Percentiles rank a stretch among this genome's conserved stretches.
These are phyloP conservation scores for Cercospora sp. DNA, from an alignment of 2,329 filamentous ascomycete species.

Conservation along the genomic window DNA sequence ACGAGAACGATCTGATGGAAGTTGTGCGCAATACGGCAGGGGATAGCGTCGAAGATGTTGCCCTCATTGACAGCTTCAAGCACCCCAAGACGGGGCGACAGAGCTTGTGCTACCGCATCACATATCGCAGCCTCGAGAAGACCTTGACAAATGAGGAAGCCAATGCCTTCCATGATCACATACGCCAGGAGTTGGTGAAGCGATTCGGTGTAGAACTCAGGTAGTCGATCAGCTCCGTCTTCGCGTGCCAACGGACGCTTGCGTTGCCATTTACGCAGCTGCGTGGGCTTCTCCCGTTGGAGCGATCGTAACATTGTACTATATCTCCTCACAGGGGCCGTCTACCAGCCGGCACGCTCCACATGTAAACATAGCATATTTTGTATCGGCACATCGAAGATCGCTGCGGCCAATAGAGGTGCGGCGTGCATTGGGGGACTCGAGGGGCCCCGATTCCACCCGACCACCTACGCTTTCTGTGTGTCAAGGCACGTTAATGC, in stretches of 20 bases:
- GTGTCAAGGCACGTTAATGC: not conserved
- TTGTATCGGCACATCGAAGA: not conserved
- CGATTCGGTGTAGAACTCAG: conserved; percentile 78
- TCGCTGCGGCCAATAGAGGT: not conserved
- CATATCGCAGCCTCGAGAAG: conserved; percentile 88
- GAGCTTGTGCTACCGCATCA: conserved; percentile 89
- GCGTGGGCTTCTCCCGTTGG: not conserved
- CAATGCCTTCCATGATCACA: conserved; percentile 71
- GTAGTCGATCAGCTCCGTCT: conserved; percentile 40
- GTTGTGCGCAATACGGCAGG: conserved; percentile 80
- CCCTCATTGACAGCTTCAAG: conserved; percentile 78
- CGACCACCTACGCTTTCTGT: not conserved
- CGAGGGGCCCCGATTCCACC: not conserved
- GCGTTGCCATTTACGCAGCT: not conserved
- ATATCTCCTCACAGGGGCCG: not conserved
- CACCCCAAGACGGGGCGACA: conserved; percentile 81
- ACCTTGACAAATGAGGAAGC: conserved; percentile 83
- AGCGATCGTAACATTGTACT: not conserved
- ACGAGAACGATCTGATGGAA: conserved; percentile 98
- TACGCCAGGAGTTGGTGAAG: conserved; percentile 65
- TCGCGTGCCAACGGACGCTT: not conserved
- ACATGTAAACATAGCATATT: not conserved
- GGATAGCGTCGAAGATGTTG: conserved; percentile 84
- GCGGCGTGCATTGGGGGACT: not conserved
- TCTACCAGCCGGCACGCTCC: too few relatives aligned